Percentiles rank a stretch among this genome's conserved stretches.
phyloP scores from a whole-genome alignment of 1,284 basidiomycete species.

The Cutaneotrichosporon sp. region DNA sequence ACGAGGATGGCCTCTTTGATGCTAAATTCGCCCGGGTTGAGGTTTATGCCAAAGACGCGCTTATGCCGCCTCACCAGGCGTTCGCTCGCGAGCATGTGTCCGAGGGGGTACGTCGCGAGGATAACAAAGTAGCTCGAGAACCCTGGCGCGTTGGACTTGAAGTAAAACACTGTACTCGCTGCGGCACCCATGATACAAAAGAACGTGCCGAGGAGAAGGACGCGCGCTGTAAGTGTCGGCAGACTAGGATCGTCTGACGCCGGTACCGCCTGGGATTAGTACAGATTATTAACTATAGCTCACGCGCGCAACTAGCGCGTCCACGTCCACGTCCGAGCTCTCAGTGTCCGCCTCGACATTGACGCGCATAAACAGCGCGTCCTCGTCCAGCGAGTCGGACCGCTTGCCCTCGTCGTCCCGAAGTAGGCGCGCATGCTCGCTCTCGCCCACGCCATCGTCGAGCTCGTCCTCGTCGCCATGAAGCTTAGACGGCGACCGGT shows the following conservation, averaged over 20 bases:
- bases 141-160: slow-evolving; percentile 51
- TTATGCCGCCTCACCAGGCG: slow-evolving; percentile 26
- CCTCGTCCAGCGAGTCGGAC: not conserved
- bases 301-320: slow-evolving; percentile 36
- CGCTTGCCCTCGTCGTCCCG: slow-evolving; percentile 6
- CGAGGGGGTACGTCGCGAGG: slow-evolving; percentile 51
- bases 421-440: slow-evolving; percentile 8
- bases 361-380: not conserved
- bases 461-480: not conserved
- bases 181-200: slow-evolving; percentile 55
- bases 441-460: slow-evolving; percentile 5
- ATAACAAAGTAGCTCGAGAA: slow-evolving; percentile 56
- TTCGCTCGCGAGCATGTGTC: slow-evolving; percentile 44
- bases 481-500: slow-evolving; percentile 9
- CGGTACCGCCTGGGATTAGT: slow-evolving; percentile 48
- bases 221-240: slow-evolving; percentile 53
- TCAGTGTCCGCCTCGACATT: slow-evolving; percentile 37
- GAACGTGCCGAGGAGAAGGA: slow-evolving; percentile 51
- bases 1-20: slow-evolving; percentile 49
- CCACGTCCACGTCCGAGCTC: slow-evolving; percentile 21
- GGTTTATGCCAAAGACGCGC: slow-evolving; percentile 36
- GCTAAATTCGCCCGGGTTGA: slow-evolving; percentile 53
- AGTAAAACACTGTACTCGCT: slow-evolving; percentile 50
- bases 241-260: slow-evolving; percentile 53
- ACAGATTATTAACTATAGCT: not conserved